Evolutionary conservation across 805 yeast species (phyloP), one percentile per base, ranked within the genome.

Genomic region (Wickerhamiella lipophila): DNA sequence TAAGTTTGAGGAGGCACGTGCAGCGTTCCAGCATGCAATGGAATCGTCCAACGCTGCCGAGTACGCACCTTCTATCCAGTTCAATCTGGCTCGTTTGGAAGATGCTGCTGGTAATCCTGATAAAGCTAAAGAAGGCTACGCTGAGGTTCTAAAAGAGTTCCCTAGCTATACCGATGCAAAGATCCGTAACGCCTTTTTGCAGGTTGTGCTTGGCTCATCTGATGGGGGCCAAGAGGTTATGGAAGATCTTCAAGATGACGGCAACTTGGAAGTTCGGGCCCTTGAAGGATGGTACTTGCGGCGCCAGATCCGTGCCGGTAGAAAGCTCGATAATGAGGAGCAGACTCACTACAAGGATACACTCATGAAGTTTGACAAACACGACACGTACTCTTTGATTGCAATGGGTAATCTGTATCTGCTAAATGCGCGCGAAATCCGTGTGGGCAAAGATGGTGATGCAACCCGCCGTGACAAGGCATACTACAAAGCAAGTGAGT

Each of bases 391-490:
- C 64, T 92, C 98, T 0, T 72, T 92, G 54, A 76, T 87, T 16
- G 87, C 96, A 0, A 70, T 92, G 59, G 98, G 94, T 8, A 92
- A 89, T 61, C 73, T 89, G 45, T 92, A 89, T 62, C 75, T 85
- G 57, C 42, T 58, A 3, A 78, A 85, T 66, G 96, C 95, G 0
- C 74, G 89, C 57, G 95, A 86, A 50, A 65, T 73, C 49, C 79
- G 81, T 56, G 67, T 65, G 32, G 60, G 70, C 12, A 64, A 62
- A 35, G 72, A 71, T 8, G 66, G 65, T 32, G 79, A 77, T 21
- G 62, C 66, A 22, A 77, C 77, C 25, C 83, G 78, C 63, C 74
- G 75, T 53, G 77, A 78, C 55, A 83, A 81, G 55, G 81, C 86
- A 49, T 89, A 82, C 62, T 70, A 81, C 41, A 78, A 95, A 64